Evolutionary conservation across 805 yeast species (phyloP).

Genomic region (Candida xiaguanensis): DNA sequence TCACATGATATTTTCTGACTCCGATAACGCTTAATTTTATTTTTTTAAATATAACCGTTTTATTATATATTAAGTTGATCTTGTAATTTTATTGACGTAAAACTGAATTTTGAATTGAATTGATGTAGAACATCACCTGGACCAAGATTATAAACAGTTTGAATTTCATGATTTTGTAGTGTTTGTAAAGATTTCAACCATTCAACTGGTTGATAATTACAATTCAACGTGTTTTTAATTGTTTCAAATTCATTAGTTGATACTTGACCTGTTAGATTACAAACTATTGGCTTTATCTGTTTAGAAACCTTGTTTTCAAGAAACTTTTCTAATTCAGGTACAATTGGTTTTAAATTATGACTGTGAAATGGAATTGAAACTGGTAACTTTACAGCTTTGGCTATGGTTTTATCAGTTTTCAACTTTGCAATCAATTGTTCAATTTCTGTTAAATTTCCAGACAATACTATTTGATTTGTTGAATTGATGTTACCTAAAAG

Average conservation of each 20-base stretch:
- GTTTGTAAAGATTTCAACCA: conserved; percentile 35
- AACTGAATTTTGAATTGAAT: conserved; percentile 14
- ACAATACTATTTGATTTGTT: conserved; percentile 37
- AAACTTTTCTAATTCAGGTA: conserved; percentile 23
- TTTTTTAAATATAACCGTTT: not conserved
- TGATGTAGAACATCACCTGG: conserved; percentile 36
- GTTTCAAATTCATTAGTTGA: conserved; percentile 19
- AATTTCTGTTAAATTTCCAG: conserved; percentile 35
- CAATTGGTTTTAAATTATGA: conserved; percentile 34
- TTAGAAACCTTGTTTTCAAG: conserved; percentile 10
- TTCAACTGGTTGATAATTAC: conserved; percentile 43
- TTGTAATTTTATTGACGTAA: not conserved
- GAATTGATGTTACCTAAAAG: conserved; percentile 49
- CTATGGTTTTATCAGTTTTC: conserved; percentile 15
- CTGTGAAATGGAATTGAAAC: conserved; percentile 54
- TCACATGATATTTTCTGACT: not conserved
- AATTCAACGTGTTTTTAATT: conserved; percentile 29
- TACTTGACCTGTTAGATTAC: conserved; percentile 32
- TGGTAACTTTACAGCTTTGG: conserved; percentile 25
- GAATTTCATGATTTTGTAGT: conserved; percentile 14
- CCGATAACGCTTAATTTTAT: not conserved
- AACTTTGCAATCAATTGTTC: conserved; percentile 17
- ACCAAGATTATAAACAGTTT: conserved; percentile 29
- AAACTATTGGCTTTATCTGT: conserved; percentile 30
- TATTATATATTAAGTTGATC: not conserved